These are phyloP conservation scores for Kwoniella sp. DNA, from an alignment of 768 basidiomycete species.

Conservation along the genomic window DNA sequence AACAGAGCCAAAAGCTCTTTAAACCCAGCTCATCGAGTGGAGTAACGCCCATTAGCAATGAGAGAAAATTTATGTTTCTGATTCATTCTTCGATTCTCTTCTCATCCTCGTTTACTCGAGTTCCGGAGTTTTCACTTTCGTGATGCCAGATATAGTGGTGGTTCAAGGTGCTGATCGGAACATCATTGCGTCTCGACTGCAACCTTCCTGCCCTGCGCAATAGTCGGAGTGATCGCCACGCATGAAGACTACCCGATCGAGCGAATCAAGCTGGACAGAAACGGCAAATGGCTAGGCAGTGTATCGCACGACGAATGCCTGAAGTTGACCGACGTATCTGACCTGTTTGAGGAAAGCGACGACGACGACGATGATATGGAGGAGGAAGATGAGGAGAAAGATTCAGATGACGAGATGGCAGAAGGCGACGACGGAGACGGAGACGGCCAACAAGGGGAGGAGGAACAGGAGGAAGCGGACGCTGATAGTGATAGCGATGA, in stretches of 20 bases:
- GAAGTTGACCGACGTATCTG: conserved; percentile 80
- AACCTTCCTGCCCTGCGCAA: background rate
- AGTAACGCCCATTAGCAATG: conserved; percentile 79
- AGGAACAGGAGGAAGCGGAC: conserved; percentile 17
- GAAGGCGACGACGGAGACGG: conserved; percentile 11
- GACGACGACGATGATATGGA: conserved; percentile 57
- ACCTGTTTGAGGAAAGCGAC: conserved; percentile 68
- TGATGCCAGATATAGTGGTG: no score
- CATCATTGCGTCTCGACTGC: background rate
- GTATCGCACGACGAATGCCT: conserved; percentile 86
- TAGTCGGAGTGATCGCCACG: conserved; percentile 81
- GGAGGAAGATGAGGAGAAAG: conserved; percentile 53
- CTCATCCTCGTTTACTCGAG: background rate
- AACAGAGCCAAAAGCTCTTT: conserved; percentile 75
- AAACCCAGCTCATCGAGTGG: conserved; percentile 96
- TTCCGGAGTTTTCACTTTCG: background rate
- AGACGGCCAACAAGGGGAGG: conserved; percentile 9
- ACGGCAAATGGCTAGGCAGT: conserved; percentile 84
- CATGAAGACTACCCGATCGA: conserved; percentile 93
- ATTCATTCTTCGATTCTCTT: background rate
- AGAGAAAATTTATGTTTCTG: conserved; percentile 60
- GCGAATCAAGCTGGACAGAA: conserved; percentile 70
- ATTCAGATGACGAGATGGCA: conserved; percentile 23
- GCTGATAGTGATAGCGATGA: conserved; percentile 8
- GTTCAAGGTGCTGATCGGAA: no score